Conservation (phyloP, 2,329 filamentous ascomycete species). For the Aaosphaeria arxii region DNA sequence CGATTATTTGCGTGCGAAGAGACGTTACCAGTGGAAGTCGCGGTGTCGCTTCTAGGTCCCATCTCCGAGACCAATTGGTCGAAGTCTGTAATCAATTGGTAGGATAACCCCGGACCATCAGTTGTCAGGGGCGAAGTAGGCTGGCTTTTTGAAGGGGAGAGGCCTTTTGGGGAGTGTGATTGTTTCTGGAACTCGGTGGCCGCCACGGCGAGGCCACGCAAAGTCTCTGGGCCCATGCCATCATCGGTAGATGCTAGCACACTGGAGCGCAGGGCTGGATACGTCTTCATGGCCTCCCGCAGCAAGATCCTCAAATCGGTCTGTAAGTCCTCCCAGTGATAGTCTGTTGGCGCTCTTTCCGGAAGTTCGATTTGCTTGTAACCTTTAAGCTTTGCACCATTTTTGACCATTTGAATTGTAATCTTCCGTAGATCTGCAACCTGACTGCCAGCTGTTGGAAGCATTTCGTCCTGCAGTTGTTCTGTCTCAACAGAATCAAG, state of each 20-base stretch:
- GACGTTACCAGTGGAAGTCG: no score
- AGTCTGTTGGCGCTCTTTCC: slow-evolving; percentile 7
- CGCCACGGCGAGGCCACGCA: slow-evolving; percentile 30
- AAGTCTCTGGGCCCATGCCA: slow-evolving; percentile 14
- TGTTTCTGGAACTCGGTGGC: slow-evolving; percentile 23
- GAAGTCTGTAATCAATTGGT: no score
- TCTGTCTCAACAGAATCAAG: no score
- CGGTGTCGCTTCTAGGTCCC: no score
- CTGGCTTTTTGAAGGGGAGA: no score
- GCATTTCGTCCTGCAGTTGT: neutral
- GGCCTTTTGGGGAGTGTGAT: neutral
- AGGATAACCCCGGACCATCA: no score
- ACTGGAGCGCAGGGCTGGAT: slow-evolving; percentile 8
- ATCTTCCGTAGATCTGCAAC: slow-evolving; percentile 40
- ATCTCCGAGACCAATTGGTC: no score
- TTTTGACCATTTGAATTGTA: slow-evolving; percentile 68
- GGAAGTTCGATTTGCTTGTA: slow-evolving; percentile 4
- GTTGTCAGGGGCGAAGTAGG: no score
- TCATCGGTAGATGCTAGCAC: neutral
- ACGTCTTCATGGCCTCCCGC: slow-evolving; percentile 6
- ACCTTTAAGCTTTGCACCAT: slow-evolving; percentile 44
- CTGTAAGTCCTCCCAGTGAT: slow-evolving; percentile 18
- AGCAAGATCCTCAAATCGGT: slow-evolving; percentile 14
- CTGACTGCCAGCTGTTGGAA: slow-evolving; percentile 7
- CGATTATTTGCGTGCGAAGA: no score